Percentiles rank a stretch among this genome's conserved stretches.
Conservation (phyloP, 768 basidiomycete genomes). For the Leucogyrophana mollusca region DNA sequence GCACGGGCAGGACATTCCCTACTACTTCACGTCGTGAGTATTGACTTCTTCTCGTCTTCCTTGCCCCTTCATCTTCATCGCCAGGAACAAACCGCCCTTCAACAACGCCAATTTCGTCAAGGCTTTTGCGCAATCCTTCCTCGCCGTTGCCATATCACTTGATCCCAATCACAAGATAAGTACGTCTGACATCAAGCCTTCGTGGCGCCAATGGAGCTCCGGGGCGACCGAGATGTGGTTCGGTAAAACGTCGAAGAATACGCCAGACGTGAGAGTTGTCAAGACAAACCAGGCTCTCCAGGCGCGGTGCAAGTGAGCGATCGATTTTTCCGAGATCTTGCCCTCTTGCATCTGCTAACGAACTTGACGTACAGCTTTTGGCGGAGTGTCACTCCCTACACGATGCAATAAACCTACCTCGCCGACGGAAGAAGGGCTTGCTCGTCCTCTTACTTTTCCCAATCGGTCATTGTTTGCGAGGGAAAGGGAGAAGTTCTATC, state of each 20-base stretch:
- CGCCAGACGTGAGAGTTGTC: background rate
- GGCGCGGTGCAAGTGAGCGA: constrained; percentile 4
- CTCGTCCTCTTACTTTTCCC: too few species aligned
- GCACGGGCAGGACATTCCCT: constrained; percentile 6
- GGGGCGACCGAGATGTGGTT: constrained; percentile 7
- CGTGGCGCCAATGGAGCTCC: background rate
- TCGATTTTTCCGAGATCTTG: too few species aligned
- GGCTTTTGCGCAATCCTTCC: constrained; percentile 5
- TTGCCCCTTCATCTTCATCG: background rate
- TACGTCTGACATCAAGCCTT: background rate
- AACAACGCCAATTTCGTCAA: constrained; percentile 2
- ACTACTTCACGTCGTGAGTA: constrained; percentile 5
- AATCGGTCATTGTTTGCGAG: background rate
- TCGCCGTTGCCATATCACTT: constrained; percentile 1
- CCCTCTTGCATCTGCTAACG: too few species aligned
- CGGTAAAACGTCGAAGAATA: background rate
- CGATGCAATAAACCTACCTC: too few species aligned
- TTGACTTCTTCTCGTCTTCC: background rate
- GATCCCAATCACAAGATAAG: constrained; percentile 3
- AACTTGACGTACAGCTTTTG: too few species aligned
- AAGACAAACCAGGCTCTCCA: constrained; percentile 3
- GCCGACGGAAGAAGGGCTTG: too few species aligned
- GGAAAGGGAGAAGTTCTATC: constrained; percentile 12
- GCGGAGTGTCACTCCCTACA: too few species aligned
- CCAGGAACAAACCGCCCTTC: background rate